Evolutionary conservation across 805 yeast genomes (phyloP).

Genomic region (Zygosaccharomyces rouxii): DNA sequence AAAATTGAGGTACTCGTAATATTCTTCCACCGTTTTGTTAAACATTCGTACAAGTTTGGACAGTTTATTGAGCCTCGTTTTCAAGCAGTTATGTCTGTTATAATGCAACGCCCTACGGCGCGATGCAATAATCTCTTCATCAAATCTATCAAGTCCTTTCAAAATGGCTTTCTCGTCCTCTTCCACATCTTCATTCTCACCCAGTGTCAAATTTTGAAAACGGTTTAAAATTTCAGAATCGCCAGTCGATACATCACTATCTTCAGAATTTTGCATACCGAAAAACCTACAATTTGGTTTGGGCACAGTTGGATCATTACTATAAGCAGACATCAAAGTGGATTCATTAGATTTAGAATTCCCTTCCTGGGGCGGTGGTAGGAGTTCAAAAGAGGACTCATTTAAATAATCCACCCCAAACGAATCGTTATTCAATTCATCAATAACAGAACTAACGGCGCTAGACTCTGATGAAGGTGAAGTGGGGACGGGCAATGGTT

Average conservation of each 20-base stretch:
- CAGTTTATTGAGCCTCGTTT: slow-evolving; percentile 19
- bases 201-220: slow-evolving; percentile 6
- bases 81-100: slow-evolving; percentile 11
- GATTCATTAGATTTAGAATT: slow-evolving; percentile 5
- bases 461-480: slow-evolving; percentile 1
- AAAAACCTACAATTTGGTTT: slow-evolving; percentile 10
- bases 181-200: neutral
- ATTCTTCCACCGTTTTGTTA: slow-evolving; percentile 29
- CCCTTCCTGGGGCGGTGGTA: neutral
- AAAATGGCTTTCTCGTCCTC: neutral
- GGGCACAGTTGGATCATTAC: slow-evolving; percentile 6
- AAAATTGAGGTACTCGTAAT: slow-evolving; percentile 22
- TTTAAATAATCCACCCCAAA: slow-evolving; percentile 6
- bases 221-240: slow-evolving; percentile 2
- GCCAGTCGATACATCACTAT: neutral
- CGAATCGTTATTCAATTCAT: slow-evolving; percentile 9
- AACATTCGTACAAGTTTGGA: slow-evolving; percentile 20
- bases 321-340: slow-evolving; percentile 2
- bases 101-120: slow-evolving; percentile 1
- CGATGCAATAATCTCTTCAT: neutral
- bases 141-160: neutral
- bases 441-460: slow-evolving; percentile 13
- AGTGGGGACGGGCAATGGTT: slow-evolving; percentile 21
- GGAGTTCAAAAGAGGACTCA: slow-evolving; percentile 1
- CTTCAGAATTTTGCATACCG: slow-evolving; percentile 1